Evolutionary conservation across 2,329 filamentous ascomycete species (phyloP), one percentile per base, ranked within the genome.

Genomic region (Ceratocystis albifundus): DNA sequence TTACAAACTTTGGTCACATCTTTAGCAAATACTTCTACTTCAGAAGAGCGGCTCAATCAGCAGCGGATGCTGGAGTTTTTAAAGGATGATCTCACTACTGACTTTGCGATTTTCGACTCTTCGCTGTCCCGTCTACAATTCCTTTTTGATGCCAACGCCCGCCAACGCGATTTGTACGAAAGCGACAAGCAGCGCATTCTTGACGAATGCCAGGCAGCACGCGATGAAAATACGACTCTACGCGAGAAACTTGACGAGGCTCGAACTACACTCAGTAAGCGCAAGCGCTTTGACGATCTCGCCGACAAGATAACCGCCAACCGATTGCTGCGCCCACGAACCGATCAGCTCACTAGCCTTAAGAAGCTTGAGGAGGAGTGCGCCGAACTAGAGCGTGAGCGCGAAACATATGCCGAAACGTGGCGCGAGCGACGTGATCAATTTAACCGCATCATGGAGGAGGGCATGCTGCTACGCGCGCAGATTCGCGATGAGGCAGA

Each of bases 401-500:
- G 89, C 72, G 83, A 84, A 72, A 86, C 88, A 46, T 95, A 95
- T 74, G 88, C 85, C 62, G 83, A 81, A 70, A 94, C 90, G 0
- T 96, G 92, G 92, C 80, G 83, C 53, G 91, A 96, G 76, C 82
- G 93, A 48, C 80, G 88, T 69, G 88, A 90, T 71, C 90, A 96
- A 76, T 96, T 96, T 75, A 89, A 87, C 67, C 83, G 85, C 66
- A 92, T 97, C 72, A 89, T 96, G 73, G 89, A 92, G 68, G 93
- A 96, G 77, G 90, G 90, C n/a, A 88, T 89, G 83, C 82, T 89
- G 69, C 81, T 97, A 74, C 80, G 92, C 67, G 82, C 89, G 62
- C 81, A 95, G 74, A 96, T 97, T 72, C 86, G 91, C 68, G 92
- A 96, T 72, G 93, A 96, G 79, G 96, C 96, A 77, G 92, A 96